phyloP scores from a whole-genome alignment of 192 early-diverging fungal genomes.

The Coemansia sp. region DNA sequence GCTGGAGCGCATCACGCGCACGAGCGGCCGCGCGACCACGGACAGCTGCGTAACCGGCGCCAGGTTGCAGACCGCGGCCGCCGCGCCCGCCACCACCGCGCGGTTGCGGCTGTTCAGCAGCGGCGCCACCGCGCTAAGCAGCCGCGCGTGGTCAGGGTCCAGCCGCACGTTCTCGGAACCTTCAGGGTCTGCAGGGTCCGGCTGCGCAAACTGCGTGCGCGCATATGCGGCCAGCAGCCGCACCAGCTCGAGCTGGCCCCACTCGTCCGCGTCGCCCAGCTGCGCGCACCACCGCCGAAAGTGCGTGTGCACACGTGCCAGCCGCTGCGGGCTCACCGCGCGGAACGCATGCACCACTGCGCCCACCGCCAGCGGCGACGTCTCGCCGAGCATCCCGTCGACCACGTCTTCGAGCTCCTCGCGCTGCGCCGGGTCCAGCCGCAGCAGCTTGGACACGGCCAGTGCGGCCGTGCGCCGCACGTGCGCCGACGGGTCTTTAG shows the following conservation, averaged over 20 bases:
- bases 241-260: constrained; percentile 89
- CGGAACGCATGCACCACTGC: constrained; percentile 82
- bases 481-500: constrained; percentile 84
- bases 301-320: constrained; percentile 85
- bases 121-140: constrained; percentile 65
- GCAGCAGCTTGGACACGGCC: constrained; percentile 77
- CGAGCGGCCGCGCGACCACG: constrained; percentile 66
- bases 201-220: constrained; percentile 51
- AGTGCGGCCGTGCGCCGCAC: constrained; percentile 92
- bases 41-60: constrained; percentile 57
- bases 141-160: constrained; percentile 79
- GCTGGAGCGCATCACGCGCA: constrained; percentile 69
- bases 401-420: constrained; percentile 78
- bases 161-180: constrained; percentile 23
- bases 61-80: constrained; percentile 66
- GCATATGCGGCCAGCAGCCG: constrained; percentile 80
- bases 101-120: constrained; percentile 84
- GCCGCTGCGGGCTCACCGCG: constrained; percentile 79
- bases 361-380: constrained; percentile 83
- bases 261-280: constrained; percentile 90
- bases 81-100: constrained; percentile 73
- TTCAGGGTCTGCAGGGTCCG: background rate
- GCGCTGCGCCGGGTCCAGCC: constrained; percentile 75
- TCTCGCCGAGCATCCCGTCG: constrained; percentile 73
- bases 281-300: constrained; percentile 85